Conservation (phyloP, 805 yeast genomes). For the Wickerhamomyces subpelliculosus region DNA sequence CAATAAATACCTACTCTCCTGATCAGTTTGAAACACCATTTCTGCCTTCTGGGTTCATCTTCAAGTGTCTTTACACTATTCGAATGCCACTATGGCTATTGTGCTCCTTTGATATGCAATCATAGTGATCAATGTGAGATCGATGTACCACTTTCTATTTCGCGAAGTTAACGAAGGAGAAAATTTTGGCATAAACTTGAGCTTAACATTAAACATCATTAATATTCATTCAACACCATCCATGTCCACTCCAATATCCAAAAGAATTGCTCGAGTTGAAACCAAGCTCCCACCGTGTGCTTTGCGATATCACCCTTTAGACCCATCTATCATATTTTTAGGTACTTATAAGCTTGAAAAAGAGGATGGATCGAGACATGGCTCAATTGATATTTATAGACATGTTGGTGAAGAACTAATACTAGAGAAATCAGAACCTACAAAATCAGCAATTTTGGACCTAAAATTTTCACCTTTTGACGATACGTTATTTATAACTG, state of each 20-base stretch:
- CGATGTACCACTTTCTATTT: too few species aligned
- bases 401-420: constrained; percentile 13
- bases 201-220: neutral
- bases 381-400: constrained; percentile 43
- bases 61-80: too few species aligned
- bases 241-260: neutral
- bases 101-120: too few species aligned
- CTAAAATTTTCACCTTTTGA: constrained; percentile 59
- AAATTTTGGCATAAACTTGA: too few species aligned
- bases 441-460: constrained; percentile 70
- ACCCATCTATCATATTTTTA: constrained; percentile 41
- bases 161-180: too few species aligned
- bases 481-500: constrained; percentile 42
- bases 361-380: constrained; percentile 52
- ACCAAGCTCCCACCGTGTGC: constrained; percentile 81
- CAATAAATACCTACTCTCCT: too few species aligned
- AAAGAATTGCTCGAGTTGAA: constrained; percentile 21
- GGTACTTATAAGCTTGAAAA: constrained; percentile 80
- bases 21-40: too few species aligned
- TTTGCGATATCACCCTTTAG: constrained; percentile 49
- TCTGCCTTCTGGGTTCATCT: too few species aligned
- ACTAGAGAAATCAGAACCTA: constrained; percentile 22
- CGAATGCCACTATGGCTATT: too few species aligned
- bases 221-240: neutral
- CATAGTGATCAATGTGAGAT: too few species aligned